phyloP scores from a whole-genome alignment of 2,329 filamentous ascomycete genomes.

The Monosporascus sp. region DNA sequence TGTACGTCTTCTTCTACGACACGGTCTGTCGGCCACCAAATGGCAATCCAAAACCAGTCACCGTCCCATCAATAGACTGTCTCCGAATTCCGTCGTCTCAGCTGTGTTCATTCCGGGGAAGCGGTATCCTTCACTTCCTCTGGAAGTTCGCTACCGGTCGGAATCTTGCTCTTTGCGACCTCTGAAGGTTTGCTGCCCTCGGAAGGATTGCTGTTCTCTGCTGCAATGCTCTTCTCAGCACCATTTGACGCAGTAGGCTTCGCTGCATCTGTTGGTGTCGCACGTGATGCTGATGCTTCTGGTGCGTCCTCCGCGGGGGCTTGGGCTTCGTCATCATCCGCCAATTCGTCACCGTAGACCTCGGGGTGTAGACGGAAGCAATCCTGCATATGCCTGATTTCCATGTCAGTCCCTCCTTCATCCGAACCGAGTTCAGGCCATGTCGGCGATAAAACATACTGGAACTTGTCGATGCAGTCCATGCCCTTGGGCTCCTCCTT shows the following conservation, averaged over 20 bases:
- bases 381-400: conserved; percentile 81
- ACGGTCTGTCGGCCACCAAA: background rate
- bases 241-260: background rate
- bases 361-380: conserved; percentile 94
- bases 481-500: conserved; percentile 94
- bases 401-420: conserved; percentile 23
- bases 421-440: conserved; percentile 8
- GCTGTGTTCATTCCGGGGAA: background rate
- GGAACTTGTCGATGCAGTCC: conserved; percentile 96
- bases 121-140: background rate
- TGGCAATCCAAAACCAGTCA: background rate
- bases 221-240: background rate
- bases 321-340: conserved; percentile 56
- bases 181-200: background rate
- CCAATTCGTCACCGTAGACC: conserved; percentile 83
- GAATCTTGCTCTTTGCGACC: background rate
- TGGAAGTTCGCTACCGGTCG: background rate
- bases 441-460: conserved; percentile 49
- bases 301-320: background rate
- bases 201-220: background rate
- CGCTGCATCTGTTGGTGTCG: background rate
- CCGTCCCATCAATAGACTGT: background rate
- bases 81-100: background rate
- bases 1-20: background rate
- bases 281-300: background rate